Percentiles rank a stretch among this genome's conserved stretches.
These are phyloP conservation scores for Colletotrichum endophyticum DNA, from an alignment of 2,329 filamentous ascomycete genomes.

Conservation along the genomic window DNA sequence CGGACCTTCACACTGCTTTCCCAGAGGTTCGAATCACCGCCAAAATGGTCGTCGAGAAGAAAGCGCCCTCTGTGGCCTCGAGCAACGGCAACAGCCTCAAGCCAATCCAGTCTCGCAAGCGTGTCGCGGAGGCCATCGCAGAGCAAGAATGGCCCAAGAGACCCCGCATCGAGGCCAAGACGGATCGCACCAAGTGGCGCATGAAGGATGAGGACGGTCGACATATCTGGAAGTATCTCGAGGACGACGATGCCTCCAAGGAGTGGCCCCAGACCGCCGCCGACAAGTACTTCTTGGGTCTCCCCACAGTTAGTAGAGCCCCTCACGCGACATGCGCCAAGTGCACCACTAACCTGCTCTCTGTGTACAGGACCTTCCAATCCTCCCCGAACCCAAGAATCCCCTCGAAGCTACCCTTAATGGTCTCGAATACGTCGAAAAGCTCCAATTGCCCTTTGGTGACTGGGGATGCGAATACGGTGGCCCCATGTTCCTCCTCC, in stretches of 20 bases:
- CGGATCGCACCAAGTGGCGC: conserved; percentile 85
- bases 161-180: conserved; percentile 60
- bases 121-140: conserved; percentile 40
- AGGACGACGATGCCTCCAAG: conserved; percentile 71
- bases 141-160: conserved; percentile 46
- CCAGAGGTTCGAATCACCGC: neutral
- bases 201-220: conserved; percentile 81
- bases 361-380: conserved; percentile 68
- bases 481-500: conserved; percentile 93
- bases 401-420: conserved; percentile 82
- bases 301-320: conserved; percentile 68
- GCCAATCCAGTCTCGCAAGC: conserved; percentile 43
- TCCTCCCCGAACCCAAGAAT: conserved; percentile 71
- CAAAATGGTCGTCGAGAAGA: neutral
- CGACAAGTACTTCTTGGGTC: conserved; percentile 87
- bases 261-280: conserved; percentile 85
- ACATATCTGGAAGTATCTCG: conserved; percentile 94
- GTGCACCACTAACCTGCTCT: neutral
- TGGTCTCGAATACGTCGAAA: conserved; percentile 85
- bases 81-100: conserved; percentile 2
- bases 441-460: conserved; percentile 85
- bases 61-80: conserved; percentile 9
- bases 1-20: neutral
- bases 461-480: conserved; percentile 99
- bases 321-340: neutral